These are phyloP conservation scores for Cicer bijugum DNA, from an alignment of 306 rosid genomes.

Conservation along the genomic window DNA sequence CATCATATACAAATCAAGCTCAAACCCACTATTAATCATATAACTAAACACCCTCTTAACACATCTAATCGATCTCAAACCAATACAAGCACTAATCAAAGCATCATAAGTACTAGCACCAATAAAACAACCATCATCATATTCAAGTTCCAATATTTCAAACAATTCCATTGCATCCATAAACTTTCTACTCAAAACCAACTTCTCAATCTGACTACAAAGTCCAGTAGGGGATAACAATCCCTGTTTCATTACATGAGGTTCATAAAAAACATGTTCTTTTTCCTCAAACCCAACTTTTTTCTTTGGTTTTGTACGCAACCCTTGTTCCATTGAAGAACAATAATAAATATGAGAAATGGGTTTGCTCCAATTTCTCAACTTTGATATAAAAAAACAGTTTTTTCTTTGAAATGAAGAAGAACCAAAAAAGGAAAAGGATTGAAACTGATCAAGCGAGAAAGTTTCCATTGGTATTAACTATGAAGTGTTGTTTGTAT, in stretches of 20 bases:
- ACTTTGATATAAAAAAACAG: constrained; percentile 41
- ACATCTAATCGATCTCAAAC: constrained; percentile 66
- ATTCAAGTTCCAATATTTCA: constrained; percentile 70
- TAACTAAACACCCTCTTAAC: constrained; percentile 69
- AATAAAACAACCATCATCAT: constrained; percentile 56
- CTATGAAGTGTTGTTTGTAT: not conserved
- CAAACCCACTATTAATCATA: constrained; percentile 65
- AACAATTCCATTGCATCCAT: constrained; percentile 81
- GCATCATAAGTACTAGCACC: constrained; percentile 70
- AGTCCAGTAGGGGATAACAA: constrained; percentile 52
- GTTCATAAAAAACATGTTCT: constrained; percentile 40
- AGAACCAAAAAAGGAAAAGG: constrained; percentile 47
- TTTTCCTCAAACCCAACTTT: constrained; percentile 44
- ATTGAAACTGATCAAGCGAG: constrained; percentile 44
- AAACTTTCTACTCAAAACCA: constrained; percentile 59
- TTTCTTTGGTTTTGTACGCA: constrained; percentile 52
- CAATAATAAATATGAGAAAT: constrained; percentile 53
- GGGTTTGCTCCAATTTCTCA: constrained; percentile 49
- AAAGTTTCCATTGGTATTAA: constrained; percentile 56
- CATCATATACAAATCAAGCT: constrained; percentile 67
- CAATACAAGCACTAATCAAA: constrained; percentile 69
- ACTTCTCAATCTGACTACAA: constrained; percentile 73
- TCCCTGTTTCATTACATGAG: constrained; percentile 42
- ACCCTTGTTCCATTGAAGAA: constrained; percentile 58
- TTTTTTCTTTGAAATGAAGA: constrained; percentile 36